Evolutionary conservation across 495 filamentous ascomycete species (phyloP).

Genomic region (Trichodelitschia bisporula): DNA sequence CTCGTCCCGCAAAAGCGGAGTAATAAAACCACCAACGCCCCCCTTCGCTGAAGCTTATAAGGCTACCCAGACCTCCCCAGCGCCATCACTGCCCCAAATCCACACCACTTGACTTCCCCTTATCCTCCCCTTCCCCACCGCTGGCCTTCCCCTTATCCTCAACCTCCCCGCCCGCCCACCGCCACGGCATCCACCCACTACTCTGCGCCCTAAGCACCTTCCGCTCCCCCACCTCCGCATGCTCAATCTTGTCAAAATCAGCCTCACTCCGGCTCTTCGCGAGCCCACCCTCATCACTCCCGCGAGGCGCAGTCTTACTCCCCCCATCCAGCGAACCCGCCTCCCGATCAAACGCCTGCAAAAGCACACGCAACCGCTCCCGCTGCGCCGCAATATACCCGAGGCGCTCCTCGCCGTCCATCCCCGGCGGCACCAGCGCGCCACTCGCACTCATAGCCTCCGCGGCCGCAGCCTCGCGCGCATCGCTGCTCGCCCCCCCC

Average conservation of each 20-base stretch:
- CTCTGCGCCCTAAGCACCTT: slow-evolving; percentile 18
- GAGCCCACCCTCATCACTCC: slow-evolving; percentile 22
- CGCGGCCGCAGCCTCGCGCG: slow-evolving; percentile 20
- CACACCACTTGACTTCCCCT: too few relatives aligned
- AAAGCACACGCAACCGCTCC: slow-evolving; percentile 41
- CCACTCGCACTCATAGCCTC: slow-evolving; percentile 30
- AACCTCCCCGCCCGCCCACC: slow-evolving; percentile 18
- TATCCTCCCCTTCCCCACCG: too few relatives aligned
- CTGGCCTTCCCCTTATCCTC: slow-evolving; percentile 5
- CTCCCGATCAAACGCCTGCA: slow-evolving; percentile 52
- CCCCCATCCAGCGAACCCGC: slow-evolving; percentile 24
- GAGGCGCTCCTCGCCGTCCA: slow-evolving; percentile 34
- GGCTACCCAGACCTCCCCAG: too few relatives aligned
- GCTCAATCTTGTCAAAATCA: slow-evolving; percentile 65
- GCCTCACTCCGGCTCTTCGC: slow-evolving; percentile 48
- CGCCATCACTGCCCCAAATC: too few relatives aligned
- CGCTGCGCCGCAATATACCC: slow-evolving; percentile 47
- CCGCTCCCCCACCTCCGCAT: slow-evolving; percentile 28
- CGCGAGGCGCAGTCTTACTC: slow-evolving; percentile 1
- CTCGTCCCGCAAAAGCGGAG: too few relatives aligned
- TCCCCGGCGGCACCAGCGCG: slow-evolving; percentile 38
- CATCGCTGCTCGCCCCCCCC: slow-evolving; percentile 35
- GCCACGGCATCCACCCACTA: slow-evolving; percentile 35
- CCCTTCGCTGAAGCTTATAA: too few relatives aligned
- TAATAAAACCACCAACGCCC: too few relatives aligned